Conservation (phyloP, 1,284 basidiomycete species). For the Marasmius oreades region DNA sequence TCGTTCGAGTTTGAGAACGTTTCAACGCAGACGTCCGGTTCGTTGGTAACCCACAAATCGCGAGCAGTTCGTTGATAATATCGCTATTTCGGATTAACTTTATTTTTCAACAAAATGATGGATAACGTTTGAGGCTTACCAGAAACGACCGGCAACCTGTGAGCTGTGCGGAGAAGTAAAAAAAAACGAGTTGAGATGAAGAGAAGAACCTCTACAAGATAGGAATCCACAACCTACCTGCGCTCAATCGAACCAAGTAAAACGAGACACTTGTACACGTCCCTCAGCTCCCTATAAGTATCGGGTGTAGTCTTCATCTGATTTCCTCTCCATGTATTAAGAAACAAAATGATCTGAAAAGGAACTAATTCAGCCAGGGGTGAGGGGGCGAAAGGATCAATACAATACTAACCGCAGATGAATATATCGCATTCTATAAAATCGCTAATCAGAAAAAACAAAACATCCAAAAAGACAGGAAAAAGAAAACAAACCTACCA, state of each 20-base stretch:
- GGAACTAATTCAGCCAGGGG: constrained; percentile 16
- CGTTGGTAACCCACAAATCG: constrained; percentile 2
- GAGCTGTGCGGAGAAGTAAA: background rate
- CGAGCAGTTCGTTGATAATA: constrained; percentile 9
- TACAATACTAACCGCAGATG: background rate
- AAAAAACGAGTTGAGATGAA: background rate
- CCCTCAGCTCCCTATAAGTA: constrained; percentile 48
- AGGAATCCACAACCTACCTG: constrained; percentile 23
- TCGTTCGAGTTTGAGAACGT: background rate
- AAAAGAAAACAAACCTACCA: constrained; percentile 5
- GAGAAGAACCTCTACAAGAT: background rate
- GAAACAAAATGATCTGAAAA: constrained; percentile 48
- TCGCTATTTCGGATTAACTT: constrained; percentile 1
- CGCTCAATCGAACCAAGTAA: constrained; percentile 48
- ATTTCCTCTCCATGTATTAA: constrained; percentile 58
- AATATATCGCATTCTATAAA: background rate
- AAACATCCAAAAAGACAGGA: background rate
- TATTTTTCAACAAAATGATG: background rate
- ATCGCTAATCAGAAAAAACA: too few species aligned
- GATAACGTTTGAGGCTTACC: background rate
- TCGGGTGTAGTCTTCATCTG: constrained; percentile 41
- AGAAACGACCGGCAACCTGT: constrained; percentile 8
- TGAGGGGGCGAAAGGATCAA: background rate
- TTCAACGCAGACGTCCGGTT: background rate
- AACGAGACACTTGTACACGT: constrained; percentile 57